Conservation (phyloP, 148 eudicot species). For the Suaeda aralocaspica region DNA sequence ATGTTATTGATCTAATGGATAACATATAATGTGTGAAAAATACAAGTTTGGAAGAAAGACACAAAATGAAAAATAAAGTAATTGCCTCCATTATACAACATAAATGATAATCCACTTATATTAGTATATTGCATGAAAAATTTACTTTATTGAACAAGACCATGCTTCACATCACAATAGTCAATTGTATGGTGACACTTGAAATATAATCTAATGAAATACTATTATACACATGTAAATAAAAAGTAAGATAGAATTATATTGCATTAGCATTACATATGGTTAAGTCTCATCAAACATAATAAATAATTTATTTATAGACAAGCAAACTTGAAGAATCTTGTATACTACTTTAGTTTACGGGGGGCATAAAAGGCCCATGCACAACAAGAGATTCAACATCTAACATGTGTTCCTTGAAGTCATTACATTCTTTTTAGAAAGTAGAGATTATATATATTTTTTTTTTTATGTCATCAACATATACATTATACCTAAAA, state of each 20-base stretch:
- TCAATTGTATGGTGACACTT: conserved; percentile 21
- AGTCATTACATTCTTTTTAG: not conserved
- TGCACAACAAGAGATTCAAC: conserved; percentile 5
- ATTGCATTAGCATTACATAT: not conserved
- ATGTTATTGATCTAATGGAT: conserved; percentile 5
- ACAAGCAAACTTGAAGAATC: conserved; percentile 2
- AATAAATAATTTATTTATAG: not conserved
- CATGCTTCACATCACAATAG: not conserved
- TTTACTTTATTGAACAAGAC: not conserved
- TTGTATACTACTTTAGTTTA: conserved; percentile 5
- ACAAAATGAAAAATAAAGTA: not conserved
- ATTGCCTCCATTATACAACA: not conserved
- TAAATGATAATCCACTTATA: not conserved
- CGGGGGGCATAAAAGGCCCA: conserved; percentile 9
- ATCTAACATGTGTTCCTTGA: not conserved
- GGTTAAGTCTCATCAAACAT: conserved; percentile 6
- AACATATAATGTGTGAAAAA: not conserved
- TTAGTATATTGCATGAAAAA: not conserved
- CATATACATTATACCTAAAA: no score
- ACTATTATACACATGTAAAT: not conserved
- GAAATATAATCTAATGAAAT: no score
- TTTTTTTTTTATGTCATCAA: not conserved
- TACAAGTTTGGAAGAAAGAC: not conserved
- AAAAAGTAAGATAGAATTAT: conserved; percentile 14
- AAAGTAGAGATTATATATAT: not conserved